These are phyloP conservation scores for Cyclocybe aegerita DNA, from an alignment of 768 basidiomycete genomes.

Conservation along the genomic window DNA sequence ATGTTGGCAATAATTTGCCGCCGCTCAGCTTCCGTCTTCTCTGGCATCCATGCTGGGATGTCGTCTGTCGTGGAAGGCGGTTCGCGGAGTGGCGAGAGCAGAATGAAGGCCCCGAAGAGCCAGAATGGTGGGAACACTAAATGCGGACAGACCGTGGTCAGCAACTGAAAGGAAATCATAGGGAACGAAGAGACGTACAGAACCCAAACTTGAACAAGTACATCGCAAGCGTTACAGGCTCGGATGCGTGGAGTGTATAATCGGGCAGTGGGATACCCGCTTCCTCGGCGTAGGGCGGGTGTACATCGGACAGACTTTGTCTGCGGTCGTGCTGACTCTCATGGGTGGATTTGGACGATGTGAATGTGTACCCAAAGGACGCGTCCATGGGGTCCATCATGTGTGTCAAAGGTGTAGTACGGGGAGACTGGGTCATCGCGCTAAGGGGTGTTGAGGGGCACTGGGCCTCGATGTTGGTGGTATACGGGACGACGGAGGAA, in stretches of 20 bases:
- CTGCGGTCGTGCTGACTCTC: constrained; percentile 41
- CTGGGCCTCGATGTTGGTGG: constrained; percentile 15
- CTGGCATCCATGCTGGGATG: constrained; percentile 49
- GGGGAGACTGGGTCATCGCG: constrained; percentile 18
- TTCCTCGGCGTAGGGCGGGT: constrained; percentile 47
- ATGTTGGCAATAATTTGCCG: constrained; percentile 44
- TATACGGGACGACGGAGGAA: no score
- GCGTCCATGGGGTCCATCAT: constrained; percentile 26
- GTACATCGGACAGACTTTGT: constrained; percentile 29
- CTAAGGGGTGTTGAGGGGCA: constrained; percentile 8
- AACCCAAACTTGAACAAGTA: constrained; percentile 67
- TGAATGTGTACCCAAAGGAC: constrained; percentile 37
- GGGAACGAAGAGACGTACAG: constrained; percentile 34
- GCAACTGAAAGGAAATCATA: not conserved
- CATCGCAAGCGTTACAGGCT: constrained; percentile 56
- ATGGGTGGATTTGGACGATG: constrained; percentile 28
- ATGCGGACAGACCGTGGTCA: no score
- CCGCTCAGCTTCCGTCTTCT: constrained; percentile 53
- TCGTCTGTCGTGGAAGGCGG: constrained; percentile 27
- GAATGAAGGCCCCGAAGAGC: constrained; percentile 56
- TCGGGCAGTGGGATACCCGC: constrained; percentile 31
- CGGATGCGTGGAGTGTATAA: constrained; percentile 37
- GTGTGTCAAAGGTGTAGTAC: constrained; percentile 12
- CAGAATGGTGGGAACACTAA: constrained; percentile 65
- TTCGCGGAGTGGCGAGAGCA: constrained; percentile 51